phyloP scores from a whole-genome alignment of 768 basidiomycete species.

The Scleroderma bovista region DNA sequence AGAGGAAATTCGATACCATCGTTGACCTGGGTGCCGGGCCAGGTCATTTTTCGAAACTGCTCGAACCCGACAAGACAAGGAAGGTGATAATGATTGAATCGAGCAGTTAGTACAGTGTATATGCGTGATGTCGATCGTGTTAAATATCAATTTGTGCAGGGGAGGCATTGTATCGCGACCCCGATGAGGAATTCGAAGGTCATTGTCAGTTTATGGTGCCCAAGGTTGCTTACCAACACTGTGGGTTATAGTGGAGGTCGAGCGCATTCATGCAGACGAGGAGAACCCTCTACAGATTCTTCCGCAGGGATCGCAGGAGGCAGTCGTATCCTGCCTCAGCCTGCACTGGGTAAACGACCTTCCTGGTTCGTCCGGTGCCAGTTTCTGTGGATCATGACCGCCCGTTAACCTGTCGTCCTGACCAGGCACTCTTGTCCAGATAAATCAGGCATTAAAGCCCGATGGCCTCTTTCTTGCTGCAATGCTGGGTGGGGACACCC shows the following conservation, averaged over 20 bases:
- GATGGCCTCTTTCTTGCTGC: slow-evolving; percentile 95
- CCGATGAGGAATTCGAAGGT: slow-evolving; percentile 80
- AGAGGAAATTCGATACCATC: slow-evolving; percentile 70
- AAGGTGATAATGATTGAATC: slow-evolving; percentile 84
- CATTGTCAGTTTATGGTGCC: slow-evolving; percentile 1
- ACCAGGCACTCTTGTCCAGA: slow-evolving; percentile 81
- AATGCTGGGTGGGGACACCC: slow-evolving; percentile 91
- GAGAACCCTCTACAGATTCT: slow-evolving; percentile 68
- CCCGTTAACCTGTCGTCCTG: slow-evolving; percentile 1
- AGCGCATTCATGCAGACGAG: slow-evolving; percentile 78
- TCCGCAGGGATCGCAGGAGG: slow-evolving; percentile 76
- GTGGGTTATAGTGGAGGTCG: slow-evolving; percentile 56
- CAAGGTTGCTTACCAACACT: slow-evolving; percentile 1
- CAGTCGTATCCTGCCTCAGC: slow-evolving; percentile 84
- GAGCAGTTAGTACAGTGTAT: slow-evolving; percentile 51
- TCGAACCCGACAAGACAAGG: slow-evolving; percentile 60
- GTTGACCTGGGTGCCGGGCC: slow-evolving; percentile 89
- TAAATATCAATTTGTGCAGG: slow-evolving; percentile 37
- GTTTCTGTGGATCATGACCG: neutral
- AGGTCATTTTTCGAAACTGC: slow-evolving; percentile 84
- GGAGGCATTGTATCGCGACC: slow-evolving; percentile 67
- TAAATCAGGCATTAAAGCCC: slow-evolving; percentile 75
- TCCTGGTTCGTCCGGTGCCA: slow-evolving; percentile 52
- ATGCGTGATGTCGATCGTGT: neutral
- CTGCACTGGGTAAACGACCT: slow-evolving; percentile 98